Base-by-base conservation (phyloP, 2,329 filamentous ascomycete species). In the Coleophoma cylindrospora region DNA sequence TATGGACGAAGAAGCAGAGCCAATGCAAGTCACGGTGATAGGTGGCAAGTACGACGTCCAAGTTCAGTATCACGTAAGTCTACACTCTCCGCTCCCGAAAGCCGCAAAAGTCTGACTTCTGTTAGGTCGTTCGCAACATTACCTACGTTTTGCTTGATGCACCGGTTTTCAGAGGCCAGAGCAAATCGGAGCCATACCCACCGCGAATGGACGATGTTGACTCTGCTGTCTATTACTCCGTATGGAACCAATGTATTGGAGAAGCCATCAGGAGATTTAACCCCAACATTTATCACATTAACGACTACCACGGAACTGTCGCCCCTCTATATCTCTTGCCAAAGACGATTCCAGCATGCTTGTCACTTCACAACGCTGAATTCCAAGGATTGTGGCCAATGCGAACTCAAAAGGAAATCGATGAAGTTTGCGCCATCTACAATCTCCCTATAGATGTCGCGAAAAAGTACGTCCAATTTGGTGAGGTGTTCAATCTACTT, bases 301-400 rank as follows among this genome's bases (percentile, higher is more conserved):
- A 84, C 64, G 81, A 83, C 60, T 84, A 84, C 60, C 81, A 84
- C 55, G 81, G 81, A 48, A 77, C 80, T 3, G 65, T 81, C 12
- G 83, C 83, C 40, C 82, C 83, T 2, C 70, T 86, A 1, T 84
- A 87, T 61, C 71, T 86, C 17, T 72, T 87, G 2, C 83, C 83
- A 1, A 38, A 48, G 34, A 81, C 79, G 0, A 74, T 86, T 40
- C 82, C 82, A 2, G 74, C 76, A 54, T 83, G 79, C 57, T 67
- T 86, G 9, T 85, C 82, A 1, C 76, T 86, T 12, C 83, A 86
- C 64, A 86, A 86, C 55, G 83, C 83, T 45, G 83, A 86, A 56
- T 86, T 86, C 58, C 83, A 86, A 62, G 83, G 83, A 45, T 68
- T 86, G 19, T 86, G 83, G 83, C 80, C 81, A 0, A 84, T 86